Percentiles rank a stretch among this genome's conserved stretches.
These are phyloP conservation scores for Hypoxylon trugodes DNA, from an alignment of 495 filamentous ascomycete species.

Conservation along the genomic window DNA sequence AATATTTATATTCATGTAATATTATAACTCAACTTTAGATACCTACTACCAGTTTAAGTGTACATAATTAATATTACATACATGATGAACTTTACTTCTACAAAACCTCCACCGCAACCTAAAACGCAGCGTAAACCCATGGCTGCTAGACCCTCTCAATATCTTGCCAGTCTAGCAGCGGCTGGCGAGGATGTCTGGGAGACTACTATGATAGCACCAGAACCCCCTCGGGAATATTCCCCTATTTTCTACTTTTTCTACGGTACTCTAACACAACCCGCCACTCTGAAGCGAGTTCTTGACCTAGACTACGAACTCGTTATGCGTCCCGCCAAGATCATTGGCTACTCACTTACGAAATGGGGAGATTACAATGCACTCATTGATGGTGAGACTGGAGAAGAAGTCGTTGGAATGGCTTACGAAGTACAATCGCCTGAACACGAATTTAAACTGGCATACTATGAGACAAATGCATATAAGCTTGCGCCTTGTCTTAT, in stretches of 20 bases:
- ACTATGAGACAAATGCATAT: neutral
- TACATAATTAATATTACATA: no score
- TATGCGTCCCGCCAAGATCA: neutral
- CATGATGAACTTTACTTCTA: neutral
- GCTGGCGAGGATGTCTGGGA: neutral
- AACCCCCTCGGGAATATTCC: neutral
- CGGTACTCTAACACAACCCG: neutral
- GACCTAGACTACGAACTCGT: neutral
- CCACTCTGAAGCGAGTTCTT: neutral
- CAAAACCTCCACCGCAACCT: neutral
- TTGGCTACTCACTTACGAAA: neutral
- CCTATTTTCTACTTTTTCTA: neutral
- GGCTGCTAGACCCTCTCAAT: neutral
- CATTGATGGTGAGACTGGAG: neutral
- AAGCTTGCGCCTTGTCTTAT: neutral
- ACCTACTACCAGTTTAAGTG: no score
- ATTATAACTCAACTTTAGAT: no score
- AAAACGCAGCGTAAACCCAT: neutral
- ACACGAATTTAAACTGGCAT: neutral
- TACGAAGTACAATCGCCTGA: neutral
- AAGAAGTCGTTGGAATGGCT: neutral
- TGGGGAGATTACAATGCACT: neutral
- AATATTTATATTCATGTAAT: neutral
- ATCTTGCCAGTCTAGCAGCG: neutral
- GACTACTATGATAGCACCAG: neutral